These are phyloP conservation scores for Trypanosoma rangeli DNA, from an alignment of 208 protist genomes.

Conservation along the genomic window DNA sequence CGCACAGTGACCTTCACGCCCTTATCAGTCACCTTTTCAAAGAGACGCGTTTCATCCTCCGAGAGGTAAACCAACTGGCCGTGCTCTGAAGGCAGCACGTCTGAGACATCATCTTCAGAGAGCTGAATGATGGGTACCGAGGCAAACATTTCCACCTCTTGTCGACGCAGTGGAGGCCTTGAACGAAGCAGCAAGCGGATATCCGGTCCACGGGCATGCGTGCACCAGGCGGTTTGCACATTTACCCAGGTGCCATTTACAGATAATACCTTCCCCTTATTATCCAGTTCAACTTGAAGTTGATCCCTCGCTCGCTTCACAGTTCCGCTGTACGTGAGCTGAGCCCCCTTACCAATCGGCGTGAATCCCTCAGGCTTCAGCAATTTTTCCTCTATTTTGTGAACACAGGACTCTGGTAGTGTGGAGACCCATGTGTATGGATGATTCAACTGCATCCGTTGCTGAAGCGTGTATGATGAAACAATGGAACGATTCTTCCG, in stretches of 20 bases:
- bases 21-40: conserved; percentile 71
- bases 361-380: conserved; percentile 61
- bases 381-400: conserved; percentile 45
- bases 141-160: conserved; percentile 67
- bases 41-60: conserved; percentile 79
- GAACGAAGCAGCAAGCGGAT: conserved; percentile 75
- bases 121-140: conserved; percentile 64
- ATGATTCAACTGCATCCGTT: conserved; percentile 83
- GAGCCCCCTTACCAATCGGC: conserved; percentile 30
- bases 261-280: conserved; percentile 55
- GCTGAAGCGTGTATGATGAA: conserved; percentile 86
- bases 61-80: conserved; percentile 90
- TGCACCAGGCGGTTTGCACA: conserved; percentile 79
- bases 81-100: conserved; percentile 81
- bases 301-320: conserved; percentile 78
- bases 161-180: conserved; percentile 46
- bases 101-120: conserved; percentile 72
- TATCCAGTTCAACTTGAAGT: conserved; percentile 60
- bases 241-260: conserved; percentile 76
- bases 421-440: conserved; percentile 83
- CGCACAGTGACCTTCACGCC: conserved; percentile 59
- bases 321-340: conserved; percentile 72
- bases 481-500: conserved; percentile 56
- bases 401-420: conserved; percentile 54
- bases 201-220: conserved; percentile 62